A percentile compares a stretch with the other conserved stretches of the same genome.
phyloP scores from a whole-genome alignment of 805 yeast genomes.

The Yamadazyma phyllophila region DNA sequence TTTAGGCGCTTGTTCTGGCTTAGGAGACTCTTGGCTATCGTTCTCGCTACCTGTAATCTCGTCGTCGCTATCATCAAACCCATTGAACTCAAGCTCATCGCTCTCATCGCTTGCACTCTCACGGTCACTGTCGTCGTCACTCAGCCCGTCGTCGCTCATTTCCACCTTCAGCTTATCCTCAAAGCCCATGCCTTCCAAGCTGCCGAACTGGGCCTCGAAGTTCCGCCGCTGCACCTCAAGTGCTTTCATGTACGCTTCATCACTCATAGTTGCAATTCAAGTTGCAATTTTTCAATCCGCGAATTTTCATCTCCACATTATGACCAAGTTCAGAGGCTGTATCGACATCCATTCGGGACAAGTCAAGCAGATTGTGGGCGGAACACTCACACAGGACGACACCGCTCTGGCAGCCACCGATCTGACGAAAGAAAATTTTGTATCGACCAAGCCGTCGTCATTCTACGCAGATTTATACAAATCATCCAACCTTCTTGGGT shows the following conservation, averaged over 20 bases:
- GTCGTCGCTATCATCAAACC: conserved; percentile 3
- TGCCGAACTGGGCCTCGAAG: conserved; percentile 65
- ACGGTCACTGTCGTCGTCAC: conserved; percentile 23
- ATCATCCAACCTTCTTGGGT: conserved; percentile 58
- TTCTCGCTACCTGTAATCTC: conserved; percentile 6
- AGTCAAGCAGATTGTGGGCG: conserved; percentile 97
- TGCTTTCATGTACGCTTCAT: conserved; percentile 31
- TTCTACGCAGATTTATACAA: conserved; percentile 73
- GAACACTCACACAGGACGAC: conserved; percentile 66
- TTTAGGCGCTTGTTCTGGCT: conserved; percentile 30
- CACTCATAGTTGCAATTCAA: conserved; percentile 10
- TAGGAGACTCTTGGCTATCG: conserved; percentile 16
- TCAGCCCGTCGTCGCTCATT: conserved; percentile 16
- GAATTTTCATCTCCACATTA: conserved; percentile 21
- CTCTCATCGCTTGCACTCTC: conserved; percentile 18
- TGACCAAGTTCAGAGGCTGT: conserved; percentile 92
- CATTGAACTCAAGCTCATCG: conserved; percentile 15
- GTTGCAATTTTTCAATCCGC: neutral
- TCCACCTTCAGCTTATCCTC: conserved; percentile 26
- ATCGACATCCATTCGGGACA: conserved; percentile 93
- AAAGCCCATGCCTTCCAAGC: conserved; percentile 46
- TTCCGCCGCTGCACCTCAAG: conserved; percentile 55
- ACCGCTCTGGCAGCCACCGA: conserved; percentile 20
- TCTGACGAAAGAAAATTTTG: conserved; percentile 57
- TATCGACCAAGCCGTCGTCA: conserved; percentile 69